Conservation (phyloP, 805 yeast genomes). For the Kodamaea kaohsiungensis region DNA sequence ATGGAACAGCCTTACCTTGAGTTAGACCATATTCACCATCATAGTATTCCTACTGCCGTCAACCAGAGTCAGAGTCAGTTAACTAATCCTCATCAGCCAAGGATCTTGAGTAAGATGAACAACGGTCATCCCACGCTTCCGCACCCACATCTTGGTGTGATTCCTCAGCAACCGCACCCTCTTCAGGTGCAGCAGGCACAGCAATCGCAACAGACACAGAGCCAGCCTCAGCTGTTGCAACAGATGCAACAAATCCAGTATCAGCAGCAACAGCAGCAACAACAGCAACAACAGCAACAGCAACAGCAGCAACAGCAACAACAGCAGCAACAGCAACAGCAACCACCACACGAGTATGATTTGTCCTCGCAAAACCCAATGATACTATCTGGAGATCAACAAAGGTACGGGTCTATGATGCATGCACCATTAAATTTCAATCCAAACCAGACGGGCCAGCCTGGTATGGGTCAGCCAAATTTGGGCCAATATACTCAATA, state of each 20-base stretch:
- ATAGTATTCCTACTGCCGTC: not conserved
- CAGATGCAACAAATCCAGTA: slow-evolving; percentile 4
- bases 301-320: slow-evolving; percentile 5
- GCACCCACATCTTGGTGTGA: slow-evolving; percentile 7
- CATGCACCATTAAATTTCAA: slow-evolving; percentile 5
- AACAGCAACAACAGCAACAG: slow-evolving; percentile 7
- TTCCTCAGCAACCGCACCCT: slow-evolving; percentile 7
- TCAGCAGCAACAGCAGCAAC: slow-evolving; percentile 11
- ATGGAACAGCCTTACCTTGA: slow-evolving; percentile 20
- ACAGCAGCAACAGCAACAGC: slow-evolving; percentile 11
- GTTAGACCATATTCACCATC: slow-evolving; percentile 9
- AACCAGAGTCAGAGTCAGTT: not conserved
- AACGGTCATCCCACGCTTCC: slow-evolving; percentile 10
- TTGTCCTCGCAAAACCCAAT: slow-evolving; percentile 3
- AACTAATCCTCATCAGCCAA: slow-evolving; percentile 10
- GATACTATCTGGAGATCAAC: slow-evolving; percentile 8
- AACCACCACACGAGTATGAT: slow-evolving; percentile 13
- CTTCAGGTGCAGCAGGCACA: slow-evolving; percentile 5
- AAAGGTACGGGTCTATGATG: slow-evolving; percentile 6
- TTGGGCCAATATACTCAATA: slow-evolving; percentile 19
- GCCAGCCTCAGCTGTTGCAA: not conserved
- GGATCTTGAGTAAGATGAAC: slow-evolving; percentile 8
- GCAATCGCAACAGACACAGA: not conserved
- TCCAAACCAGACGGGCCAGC: slow-evolving; percentile 7
- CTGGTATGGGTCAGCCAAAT: slow-evolving; percentile 9